Conservation (phyloP, 2,329 filamentous ascomycete species). For the Hysterium pulicare region DNA sequence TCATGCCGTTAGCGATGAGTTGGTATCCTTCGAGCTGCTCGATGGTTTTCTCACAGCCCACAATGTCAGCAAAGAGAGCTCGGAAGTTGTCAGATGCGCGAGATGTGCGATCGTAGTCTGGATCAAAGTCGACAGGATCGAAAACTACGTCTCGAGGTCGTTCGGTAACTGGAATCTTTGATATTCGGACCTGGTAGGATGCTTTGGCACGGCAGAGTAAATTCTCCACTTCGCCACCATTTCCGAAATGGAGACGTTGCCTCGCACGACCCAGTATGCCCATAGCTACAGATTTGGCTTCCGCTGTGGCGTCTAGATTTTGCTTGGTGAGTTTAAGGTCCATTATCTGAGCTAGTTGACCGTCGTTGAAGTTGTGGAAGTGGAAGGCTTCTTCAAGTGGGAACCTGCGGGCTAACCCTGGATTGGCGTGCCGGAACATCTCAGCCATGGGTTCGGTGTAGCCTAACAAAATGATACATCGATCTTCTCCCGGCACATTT, state of each 20-base stretch:
- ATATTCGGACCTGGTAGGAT: slow-evolving; percentile 40
- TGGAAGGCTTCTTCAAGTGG: slow-evolving; percentile 56
- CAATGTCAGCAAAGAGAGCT: slow-evolving; percentile 52
- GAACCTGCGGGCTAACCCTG: slow-evolving; percentile 62
- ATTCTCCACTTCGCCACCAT: slow-evolving; percentile 67
- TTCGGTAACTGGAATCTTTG: background rate
- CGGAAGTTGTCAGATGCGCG: slow-evolving; percentile 45
- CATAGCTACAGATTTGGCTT: slow-evolving; percentile 51
- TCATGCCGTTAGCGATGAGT: slow-evolving; percentile 47
- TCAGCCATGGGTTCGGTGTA: slow-evolving; percentile 63
- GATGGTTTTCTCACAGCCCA: slow-evolving; percentile 55
- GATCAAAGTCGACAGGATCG: slow-evolving; percentile 51
- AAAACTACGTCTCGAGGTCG: slow-evolving; percentile 14
- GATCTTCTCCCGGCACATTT: slow-evolving; percentile 62
- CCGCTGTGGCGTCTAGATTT: slow-evolving; percentile 47
- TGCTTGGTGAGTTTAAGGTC: slow-evolving; percentile 57
- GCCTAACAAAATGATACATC: slow-evolving; percentile 65
- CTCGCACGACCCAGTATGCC: slow-evolving; percentile 56
- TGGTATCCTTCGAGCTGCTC: slow-evolving; percentile 51
- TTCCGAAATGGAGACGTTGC: slow-evolving; percentile 62
- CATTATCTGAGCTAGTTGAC: slow-evolving; percentile 56
- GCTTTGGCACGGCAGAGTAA: slow-evolving; percentile 54
- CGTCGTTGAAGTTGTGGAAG: slow-evolving; percentile 62
- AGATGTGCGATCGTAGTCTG: slow-evolving; percentile 50
- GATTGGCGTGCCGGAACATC: slow-evolving; percentile 69